A percentile compares a stretch with the other conserved stretches of the same genome.
phyloP scores from a whole-genome alignment of 139 green algal genomes.

The Ettlia oleoabundans region DNA sequence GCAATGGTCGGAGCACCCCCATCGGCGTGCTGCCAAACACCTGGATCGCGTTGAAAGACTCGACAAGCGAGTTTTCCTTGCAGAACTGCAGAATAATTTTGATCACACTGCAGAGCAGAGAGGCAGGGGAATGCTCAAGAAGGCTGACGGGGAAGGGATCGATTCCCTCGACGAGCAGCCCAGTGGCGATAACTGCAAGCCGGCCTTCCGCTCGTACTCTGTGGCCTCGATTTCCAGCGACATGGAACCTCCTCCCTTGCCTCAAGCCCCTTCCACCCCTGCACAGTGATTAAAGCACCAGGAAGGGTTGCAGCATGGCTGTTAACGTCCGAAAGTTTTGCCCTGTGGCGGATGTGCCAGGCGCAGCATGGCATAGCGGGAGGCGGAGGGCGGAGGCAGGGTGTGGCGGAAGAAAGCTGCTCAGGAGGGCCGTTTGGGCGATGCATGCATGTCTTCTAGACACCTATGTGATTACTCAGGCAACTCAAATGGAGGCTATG shows the following conservation, averaged over 20 bases:
- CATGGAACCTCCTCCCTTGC: not conserved
- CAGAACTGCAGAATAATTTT: conserved; percentile 98
- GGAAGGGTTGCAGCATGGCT: too few species aligned
- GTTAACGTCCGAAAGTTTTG: too few species aligned
- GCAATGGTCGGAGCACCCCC: not conserved
- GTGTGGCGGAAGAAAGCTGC: too few species aligned
- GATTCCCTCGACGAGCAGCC: not conserved
- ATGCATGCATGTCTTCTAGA: too few species aligned
- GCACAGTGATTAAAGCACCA: too few species aligned
- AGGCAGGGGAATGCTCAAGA: not conserved
- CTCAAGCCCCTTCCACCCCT: not conserved
- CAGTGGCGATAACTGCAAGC: not conserved
- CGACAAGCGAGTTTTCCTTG: conserved; percentile 91
- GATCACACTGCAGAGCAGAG: conserved; percentile 83
- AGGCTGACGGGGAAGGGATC: too few species aligned
- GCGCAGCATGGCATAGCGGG: too few species aligned
- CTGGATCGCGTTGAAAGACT: conserved; percentile 91
- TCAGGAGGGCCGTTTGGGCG: too few species aligned
- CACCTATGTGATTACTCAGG: too few species aligned
- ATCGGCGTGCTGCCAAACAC: conserved; percentile 19
- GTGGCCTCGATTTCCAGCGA: conserved; percentile 88
- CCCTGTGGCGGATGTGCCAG: too few species aligned
- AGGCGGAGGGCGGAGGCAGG: too few species aligned
- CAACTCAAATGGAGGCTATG: too few species aligned
- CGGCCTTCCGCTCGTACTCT: conserved; percentile 65